phyloP scores from a whole-genome alignment of 305 asterid species.

The Fraxinus sp. region DNA sequence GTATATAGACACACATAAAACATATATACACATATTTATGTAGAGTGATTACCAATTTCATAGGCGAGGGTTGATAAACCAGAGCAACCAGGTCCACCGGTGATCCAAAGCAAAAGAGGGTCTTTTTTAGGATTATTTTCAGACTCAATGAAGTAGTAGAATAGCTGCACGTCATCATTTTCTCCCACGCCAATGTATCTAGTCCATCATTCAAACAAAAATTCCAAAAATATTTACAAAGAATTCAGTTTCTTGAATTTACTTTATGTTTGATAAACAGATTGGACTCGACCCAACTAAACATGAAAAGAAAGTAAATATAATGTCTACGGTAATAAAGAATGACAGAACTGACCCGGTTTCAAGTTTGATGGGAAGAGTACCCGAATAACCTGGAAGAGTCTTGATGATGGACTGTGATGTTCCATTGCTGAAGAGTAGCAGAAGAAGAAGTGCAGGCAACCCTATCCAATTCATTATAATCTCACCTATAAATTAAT shows the following conservation, averaged over 20 bases:
- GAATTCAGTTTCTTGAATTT: not conserved
- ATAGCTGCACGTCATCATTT: too few relatives aligned
- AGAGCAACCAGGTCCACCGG: too few relatives aligned
- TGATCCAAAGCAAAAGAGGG: too few relatives aligned
- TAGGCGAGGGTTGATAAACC: too few relatives aligned
- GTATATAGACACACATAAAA: too few relatives aligned
- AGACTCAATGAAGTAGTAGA: too few relatives aligned
- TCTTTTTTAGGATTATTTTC: too few relatives aligned
- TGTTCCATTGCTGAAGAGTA: not conserved
- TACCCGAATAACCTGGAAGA: not conserved
- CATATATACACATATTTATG: too few relatives aligned
- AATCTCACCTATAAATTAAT: not conserved
- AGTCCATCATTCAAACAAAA: not conserved
- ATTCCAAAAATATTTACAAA: not conserved
- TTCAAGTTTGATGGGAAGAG: not conserved
- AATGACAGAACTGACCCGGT: not conserved
- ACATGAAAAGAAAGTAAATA: too few relatives aligned
- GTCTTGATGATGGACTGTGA: not conserved
- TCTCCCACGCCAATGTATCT: not conserved
- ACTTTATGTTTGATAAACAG: not conserved
- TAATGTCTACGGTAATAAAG: not conserved
- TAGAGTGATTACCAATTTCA: too few relatives aligned
- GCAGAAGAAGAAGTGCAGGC: not conserved
- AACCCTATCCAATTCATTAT: not conserved
- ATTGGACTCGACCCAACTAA: too few relatives aligned